A percentile compares a stretch with the other conserved stretches of the same genome.
These are phyloP conservation scores for Trametes villosa DNA, from an alignment of 768 basidiomycete species.

Conservation along the genomic window DNA sequence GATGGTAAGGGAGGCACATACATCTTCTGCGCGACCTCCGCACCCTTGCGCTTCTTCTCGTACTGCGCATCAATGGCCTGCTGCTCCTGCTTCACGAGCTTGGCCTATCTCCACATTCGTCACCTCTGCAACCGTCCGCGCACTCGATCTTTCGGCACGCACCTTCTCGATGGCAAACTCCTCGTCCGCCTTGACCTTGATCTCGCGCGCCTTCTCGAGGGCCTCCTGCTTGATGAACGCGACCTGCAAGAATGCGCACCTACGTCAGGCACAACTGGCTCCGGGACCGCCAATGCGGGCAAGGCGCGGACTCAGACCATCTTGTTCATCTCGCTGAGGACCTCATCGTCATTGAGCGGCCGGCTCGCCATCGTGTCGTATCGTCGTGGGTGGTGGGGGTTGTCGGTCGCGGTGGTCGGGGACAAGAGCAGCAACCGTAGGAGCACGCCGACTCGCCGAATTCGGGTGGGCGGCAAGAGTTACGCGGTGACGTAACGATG, in stretches of 20 bases:
- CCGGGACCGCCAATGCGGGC: conserved; percentile 2
- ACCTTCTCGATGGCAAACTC: conserved; percentile 99
- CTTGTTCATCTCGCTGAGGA: conserved; percentile 97
- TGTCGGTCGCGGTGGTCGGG: neutral
- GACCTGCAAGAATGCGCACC: conserved; percentile 54
- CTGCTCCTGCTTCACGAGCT: conserved; percentile 95
- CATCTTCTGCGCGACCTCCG: conserved; percentile 97
- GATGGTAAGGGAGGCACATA: conserved; percentile 40
- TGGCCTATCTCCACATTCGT: conserved; percentile 73
- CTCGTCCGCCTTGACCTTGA: conserved; percentile 96
- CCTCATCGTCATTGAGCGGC: conserved; percentile 92
- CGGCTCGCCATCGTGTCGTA: conserved; percentile 62
- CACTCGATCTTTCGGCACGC: neutral
- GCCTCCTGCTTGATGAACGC: conserved; percentile 99
- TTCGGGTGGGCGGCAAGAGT: neutral
- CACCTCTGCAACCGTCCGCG: neutral
- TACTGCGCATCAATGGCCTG: conserved; percentile 92
- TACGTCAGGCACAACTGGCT: conserved; percentile 3
- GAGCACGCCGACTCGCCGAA: conserved; percentile 15
- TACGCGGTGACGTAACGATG: neutral
- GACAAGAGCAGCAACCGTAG: conserved; percentile 4
- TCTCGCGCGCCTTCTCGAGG: conserved; percentile 95
- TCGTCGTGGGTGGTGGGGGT: conserved; percentile 6
- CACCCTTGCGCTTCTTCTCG: conserved; percentile 95
- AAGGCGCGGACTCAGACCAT: conserved; percentile 64